phyloP scores from a whole-genome alignment of 345 rosid species.

The Raphanus sativus region DNA sequence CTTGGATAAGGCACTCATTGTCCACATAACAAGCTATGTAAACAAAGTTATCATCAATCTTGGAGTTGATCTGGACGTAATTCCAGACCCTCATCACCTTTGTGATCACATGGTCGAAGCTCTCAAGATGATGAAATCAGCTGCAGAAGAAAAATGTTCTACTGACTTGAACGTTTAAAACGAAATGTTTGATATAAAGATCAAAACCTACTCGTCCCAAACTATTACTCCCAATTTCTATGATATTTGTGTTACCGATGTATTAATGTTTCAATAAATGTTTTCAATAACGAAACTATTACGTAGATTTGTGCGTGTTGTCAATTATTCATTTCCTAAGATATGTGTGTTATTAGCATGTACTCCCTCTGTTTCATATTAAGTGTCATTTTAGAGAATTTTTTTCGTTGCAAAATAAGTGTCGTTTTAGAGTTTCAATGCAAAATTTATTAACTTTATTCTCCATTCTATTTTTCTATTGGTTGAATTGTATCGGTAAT shows the following conservation, averaged over 20 bases:
- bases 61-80: conserved; percentile 56
- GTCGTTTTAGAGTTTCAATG: no score
- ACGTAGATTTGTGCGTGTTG: neutral
- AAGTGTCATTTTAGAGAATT: no score
- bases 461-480: no score
- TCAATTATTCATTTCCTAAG: neutral
- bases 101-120: conserved; percentile 55
- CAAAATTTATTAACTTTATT: no score
- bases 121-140: conserved; percentile 47
- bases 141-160: conserved; percentile 4
- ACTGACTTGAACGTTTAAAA: neutral
- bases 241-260: neutral
- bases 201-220: neutral
- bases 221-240: neutral
- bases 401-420: no score
- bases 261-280: neutral
- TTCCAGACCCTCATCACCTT: conserved; percentile 65
- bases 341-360: no score
- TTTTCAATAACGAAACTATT: neutral
- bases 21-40: conserved; percentile 63
- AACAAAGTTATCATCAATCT: conserved; percentile 55
- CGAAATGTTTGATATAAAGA: neutral
- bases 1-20: conserved; percentile 51
- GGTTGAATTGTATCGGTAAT: no score
- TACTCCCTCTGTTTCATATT: no score